Conservation (phyloP, 2,329 filamentous ascomycete genomes). For the Aspergillus clavatus region DNA sequence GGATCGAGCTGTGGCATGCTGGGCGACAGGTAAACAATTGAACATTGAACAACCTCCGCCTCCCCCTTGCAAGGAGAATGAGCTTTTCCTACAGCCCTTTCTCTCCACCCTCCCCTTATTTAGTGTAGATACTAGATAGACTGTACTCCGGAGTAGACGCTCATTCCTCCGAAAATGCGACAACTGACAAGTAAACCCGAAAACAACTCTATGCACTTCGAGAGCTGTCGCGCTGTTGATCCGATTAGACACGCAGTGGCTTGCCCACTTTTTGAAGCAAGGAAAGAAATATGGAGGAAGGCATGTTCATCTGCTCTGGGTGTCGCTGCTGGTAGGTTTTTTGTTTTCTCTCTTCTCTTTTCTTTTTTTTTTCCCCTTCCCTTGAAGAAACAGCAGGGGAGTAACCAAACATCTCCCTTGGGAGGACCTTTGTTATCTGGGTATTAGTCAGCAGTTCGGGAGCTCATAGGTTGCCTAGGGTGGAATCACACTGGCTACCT, state of each 20-base stretch:
- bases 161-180: not conserved
- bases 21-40: slow-evolving; percentile 8
- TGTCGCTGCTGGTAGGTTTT: not conserved
- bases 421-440: no score
- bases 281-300: not conserved
- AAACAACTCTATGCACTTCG: no score
- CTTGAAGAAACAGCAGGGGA: not conserved
- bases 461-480: not conserved
- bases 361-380: no score
- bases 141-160: no score
- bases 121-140: not conserved
- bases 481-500: not conserved
- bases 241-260: not conserved
- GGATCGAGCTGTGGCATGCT: slow-evolving; percentile 13
- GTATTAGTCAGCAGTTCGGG: no score
- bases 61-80: slow-evolving; percentile 15
- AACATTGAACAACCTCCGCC: slow-evolving; percentile 2
- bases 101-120: not conserved
- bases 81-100: not conserved
- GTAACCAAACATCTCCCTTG: not conserved
- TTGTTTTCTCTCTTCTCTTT: no score
- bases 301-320: not conserved
- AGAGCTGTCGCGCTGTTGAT: no score
- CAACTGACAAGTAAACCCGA: no score
- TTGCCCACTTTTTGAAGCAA: not conserved